Percentiles rank a stretch among this genome's conserved stretches.
Conservation (phyloP, 75 land plant genomes). For the Selaginella moellendorffii region DNA sequence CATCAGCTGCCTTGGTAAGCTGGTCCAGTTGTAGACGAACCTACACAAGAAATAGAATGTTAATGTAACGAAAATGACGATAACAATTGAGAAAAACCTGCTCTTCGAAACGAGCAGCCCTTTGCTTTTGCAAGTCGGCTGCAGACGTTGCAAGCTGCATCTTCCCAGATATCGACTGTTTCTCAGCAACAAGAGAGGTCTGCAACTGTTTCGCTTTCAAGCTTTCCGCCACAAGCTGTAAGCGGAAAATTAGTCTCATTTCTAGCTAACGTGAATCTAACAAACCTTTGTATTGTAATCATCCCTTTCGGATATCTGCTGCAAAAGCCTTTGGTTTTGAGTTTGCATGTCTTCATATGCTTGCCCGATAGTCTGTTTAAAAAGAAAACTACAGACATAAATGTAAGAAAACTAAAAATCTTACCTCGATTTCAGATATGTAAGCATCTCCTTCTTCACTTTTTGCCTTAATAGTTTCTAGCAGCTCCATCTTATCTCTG, state of each 20-base stretch:
- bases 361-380: constrained; percentile 82
- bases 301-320: constrained; percentile 91
- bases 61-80: no score
- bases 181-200: constrained; percentile 41
- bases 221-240: constrained; percentile 74
- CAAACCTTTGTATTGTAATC: constrained; percentile 89
- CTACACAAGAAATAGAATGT: constrained; percentile 29
- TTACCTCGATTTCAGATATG: constrained; percentile 87
- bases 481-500: constrained; percentile 49
- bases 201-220: constrained; percentile 53
- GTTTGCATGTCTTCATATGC: constrained; percentile 98
- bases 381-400: not conserved
- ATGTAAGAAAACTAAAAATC: not conserved
- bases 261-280: not conserved
- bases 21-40: constrained; percentile 46
- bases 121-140: constrained; percentile 36
- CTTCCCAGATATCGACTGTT: constrained; percentile 32
- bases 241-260: not conserved
- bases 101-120: constrained; percentile 53
- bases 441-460: constrained; percentile 82
- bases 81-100: constrained; percentile 60
- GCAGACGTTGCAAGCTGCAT: constrained; percentile 40
- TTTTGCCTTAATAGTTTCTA: constrained; percentile 60
- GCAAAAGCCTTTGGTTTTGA: constrained; percentile 76
- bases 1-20: constrained; percentile 42